phyloP scores from a whole-genome alignment of 2,329 filamentous ascomycete genomes.

The Lanzia echinophila region DNA sequence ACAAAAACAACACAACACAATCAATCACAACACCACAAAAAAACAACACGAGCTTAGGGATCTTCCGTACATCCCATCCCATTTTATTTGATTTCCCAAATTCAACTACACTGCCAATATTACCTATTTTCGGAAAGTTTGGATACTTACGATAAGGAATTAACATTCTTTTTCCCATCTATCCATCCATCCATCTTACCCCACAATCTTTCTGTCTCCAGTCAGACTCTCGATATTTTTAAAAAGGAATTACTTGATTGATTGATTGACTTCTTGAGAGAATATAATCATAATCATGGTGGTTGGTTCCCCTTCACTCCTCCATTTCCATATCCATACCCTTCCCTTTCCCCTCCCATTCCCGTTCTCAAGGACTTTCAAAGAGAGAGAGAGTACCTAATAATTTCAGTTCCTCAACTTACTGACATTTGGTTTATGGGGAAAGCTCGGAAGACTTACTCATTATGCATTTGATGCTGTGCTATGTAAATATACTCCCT shows the following conservation, averaged over 20 bases:
- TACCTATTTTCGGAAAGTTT: not conserved
- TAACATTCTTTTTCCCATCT: not conserved
- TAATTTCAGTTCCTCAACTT: constrained; percentile 53
- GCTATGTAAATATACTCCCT: constrained; percentile 51
- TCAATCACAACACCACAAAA: too few species aligned
- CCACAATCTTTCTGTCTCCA: not conserved
- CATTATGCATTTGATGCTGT: constrained; percentile 97
- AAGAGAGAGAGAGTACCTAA: constrained; percentile 34
- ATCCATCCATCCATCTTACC: not conserved
- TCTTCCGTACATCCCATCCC: too few species aligned
- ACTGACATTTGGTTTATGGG: constrained; percentile 61
- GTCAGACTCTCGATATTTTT: not conserved
- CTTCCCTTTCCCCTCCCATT: not conserved
- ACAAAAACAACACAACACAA: too few species aligned
- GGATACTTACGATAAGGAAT: not conserved
- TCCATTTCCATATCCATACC: constrained; percentile 10
- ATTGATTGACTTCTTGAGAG: not conserved
- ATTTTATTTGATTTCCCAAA: too few species aligned
- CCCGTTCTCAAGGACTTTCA: not conserved
- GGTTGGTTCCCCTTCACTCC: constrained; percentile 27
- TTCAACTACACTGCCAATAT: too few species aligned
- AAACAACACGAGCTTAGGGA: too few species aligned
- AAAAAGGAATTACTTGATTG: not conserved
- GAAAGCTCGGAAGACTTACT: constrained; percentile 83
- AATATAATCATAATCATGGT: constrained; percentile 33